Evolutionary conservation across 371 early-diverging fungal genomes (phyloP).

Genomic region (Syncephalastrum racemosum): DNA sequence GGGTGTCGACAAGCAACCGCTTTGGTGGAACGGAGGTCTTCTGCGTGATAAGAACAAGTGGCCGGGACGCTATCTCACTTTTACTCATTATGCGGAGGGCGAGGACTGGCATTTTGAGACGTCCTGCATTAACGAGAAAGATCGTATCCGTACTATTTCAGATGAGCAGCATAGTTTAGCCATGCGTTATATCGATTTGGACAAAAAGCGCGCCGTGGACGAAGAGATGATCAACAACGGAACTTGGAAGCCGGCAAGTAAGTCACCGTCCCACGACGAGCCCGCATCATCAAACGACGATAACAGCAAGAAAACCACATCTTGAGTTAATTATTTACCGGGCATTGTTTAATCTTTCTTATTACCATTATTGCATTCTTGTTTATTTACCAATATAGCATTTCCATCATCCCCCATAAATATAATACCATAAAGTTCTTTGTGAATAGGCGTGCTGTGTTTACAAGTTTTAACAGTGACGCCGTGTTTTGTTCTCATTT

Average conservation of each 20-base stretch:
- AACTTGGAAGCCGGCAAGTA: slow-evolving; percentile 9
- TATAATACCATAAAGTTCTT: no score
- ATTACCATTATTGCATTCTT: no score
- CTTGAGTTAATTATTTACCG: no score
- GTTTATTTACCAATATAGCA: no score
- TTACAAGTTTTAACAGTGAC: no score
- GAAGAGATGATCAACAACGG: slow-evolving; percentile 20
- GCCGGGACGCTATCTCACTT: slow-evolving; percentile 28
- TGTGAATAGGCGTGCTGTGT: no score
- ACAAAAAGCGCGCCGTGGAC: slow-evolving; percentile 20
- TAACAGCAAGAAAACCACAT: no score
- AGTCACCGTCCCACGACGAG: no score
- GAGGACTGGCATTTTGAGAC: slow-evolving; percentile 37
- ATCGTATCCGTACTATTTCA: slow-evolving; percentile 23
- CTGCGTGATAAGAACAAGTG: slow-evolving; percentile 45
- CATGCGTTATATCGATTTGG: slow-evolving; percentile 16
- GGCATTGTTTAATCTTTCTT: no score
- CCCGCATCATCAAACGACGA: no score
- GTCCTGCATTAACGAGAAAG: slow-evolving; percentile 31
- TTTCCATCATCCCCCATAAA: no score
- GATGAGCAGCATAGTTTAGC: slow-evolving; percentile 17
- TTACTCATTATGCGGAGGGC: slow-evolving; percentile 33
- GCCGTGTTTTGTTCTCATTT: no score
- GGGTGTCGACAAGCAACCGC: slow-evolving; percentile 33
- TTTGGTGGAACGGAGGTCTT: slow-evolving; percentile 58